Evolutionary conservation across 2,329 filamentous ascomycete genomes (phyloP).

Genomic region (Fusarium globosum): DNA sequence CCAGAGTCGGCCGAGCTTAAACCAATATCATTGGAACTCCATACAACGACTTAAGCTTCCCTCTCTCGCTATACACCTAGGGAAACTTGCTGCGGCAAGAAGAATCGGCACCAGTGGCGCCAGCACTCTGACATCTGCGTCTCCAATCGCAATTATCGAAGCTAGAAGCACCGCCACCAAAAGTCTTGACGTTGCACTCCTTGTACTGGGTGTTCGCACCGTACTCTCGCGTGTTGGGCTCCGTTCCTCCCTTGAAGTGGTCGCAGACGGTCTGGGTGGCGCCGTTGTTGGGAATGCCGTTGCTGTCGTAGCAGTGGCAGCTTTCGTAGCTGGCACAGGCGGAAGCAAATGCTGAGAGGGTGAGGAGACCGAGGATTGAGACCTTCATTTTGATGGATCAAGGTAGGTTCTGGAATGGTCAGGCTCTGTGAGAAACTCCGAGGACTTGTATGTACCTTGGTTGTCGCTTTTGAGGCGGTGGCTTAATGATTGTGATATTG

Average conservation of each 20-base stretch:
- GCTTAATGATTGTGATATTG: neutral
- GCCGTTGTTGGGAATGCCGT: neutral
- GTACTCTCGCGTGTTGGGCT: neutral
- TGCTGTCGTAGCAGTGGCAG: neutral
- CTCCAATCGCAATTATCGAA: neutral
- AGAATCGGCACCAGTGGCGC: neutral
- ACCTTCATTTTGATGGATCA: neutral
- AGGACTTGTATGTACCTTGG: neutral
- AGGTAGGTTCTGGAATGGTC: accelerated
- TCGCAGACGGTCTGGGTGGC: neutral
- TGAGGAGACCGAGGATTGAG: neutral
- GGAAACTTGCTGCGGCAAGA: neutral
- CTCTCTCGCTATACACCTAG: neutral
- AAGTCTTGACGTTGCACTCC: neutral
- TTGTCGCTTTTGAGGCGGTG: neutral
- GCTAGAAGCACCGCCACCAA: neutral
- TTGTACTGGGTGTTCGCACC: neutral
- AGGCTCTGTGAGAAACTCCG: accelerated
- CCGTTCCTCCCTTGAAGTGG: neutral
- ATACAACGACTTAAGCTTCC: neutral
- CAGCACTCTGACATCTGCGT: neutral
- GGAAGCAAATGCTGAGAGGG: neutral
- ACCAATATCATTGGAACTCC: neutral
- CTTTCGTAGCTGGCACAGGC: neutral
- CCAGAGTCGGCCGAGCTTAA: neutral